Evolutionary conservation across 352 stramenopile species (phyloP), one percentile per base, ranked within the genome.

Genomic region (Phytophthora tentaculata): DNA sequence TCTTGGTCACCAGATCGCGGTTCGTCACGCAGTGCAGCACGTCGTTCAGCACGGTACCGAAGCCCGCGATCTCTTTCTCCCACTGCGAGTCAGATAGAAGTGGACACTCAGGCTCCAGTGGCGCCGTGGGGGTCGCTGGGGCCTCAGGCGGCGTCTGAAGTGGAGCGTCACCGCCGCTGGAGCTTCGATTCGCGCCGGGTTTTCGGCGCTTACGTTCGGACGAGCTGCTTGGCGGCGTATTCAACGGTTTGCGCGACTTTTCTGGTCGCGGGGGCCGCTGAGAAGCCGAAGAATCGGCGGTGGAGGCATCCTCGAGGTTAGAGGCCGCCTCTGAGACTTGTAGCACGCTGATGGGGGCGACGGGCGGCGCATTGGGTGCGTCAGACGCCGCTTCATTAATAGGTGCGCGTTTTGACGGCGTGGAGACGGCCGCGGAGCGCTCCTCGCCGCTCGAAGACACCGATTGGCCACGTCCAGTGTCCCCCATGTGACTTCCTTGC

Each of bases 21-120:
- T 87, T 84, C 16, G 83, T 89, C 7, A 92, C 83, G 59, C 84
- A 86, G 63, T 77, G 65, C 14, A 93, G 66, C 60, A 94, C 86
- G 56, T 91, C 74, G 62, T 94, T 84, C 17, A 94, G 76, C n/a
- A 90, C 74, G 14, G 70, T 47, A 2, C 82, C 84, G 57, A 94
- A 94, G 66, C 80, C 82, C 4, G 81, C 83, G 63, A 94, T 90
- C 69, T 94, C 84, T n/a, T 58, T 71, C 64, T 92, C 86, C 76
- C 76, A 86, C 69, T 79, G 66, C 23, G 85, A 90, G 53, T 92
- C 77, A 20, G 81, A 89, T 19, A 91, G 75, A 66, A 91, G 76
- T 22, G 68, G 61, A 22, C 39, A 52, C 50, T 79, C 65, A n/a
- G 65, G 58, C 23, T 48, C 45, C 29, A 60, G 22, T 3, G 55